Evolutionary conservation across 495 filamentous ascomycete genomes (phyloP), one percentile per base, ranked within the genome.

Genomic region (Xylaria cubensis): DNA sequence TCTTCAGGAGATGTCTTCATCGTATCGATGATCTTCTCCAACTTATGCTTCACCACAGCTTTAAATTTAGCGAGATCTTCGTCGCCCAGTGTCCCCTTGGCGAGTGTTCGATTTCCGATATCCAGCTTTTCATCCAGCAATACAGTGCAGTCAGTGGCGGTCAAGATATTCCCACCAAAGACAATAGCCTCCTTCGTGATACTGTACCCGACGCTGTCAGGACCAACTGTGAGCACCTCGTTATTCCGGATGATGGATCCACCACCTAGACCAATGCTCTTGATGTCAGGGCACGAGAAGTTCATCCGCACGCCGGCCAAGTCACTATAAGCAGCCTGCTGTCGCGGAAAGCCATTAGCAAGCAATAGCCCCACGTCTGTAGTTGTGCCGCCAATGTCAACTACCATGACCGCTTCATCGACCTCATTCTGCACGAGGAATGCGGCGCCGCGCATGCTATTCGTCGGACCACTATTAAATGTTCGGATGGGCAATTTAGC

Each of bases 391-490:
- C 87, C 87, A 64, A 88, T 81, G 70, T 86, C 84, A 17, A 86
- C 81, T 0, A 86, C 84, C 73, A 86, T 79, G 44, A 85, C 78
- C 63, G 76, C 78, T 36, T 83, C 81, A 17, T 76, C 55, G 41
- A 79, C 42, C 72, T 75, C 74, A 34, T 77, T 80, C 70, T 75
- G 76, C 5, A 77, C 76, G 7, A 89, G 76, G 65, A 86, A 88
- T 0, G 86, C 86, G 7, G 87, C 87, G 5, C 87, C 87, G 3
- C 86, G 79, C 86, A 88, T 88, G 39, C 84, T 86, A 65, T 89
- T 89, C 0, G 87, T 88, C 19, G 87, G 86, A 0, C 87, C 87
- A 39, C 82, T 86, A 0, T 83, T 85, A 65, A 89, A 88, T 0
- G 86, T 86, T 53, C 84, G 74, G 69, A 89, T 89, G 0, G 87